These are phyloP conservation scores for Rubia peregrina DNA, from an alignment of 305 asterid species.

Conservation along the genomic window DNA sequence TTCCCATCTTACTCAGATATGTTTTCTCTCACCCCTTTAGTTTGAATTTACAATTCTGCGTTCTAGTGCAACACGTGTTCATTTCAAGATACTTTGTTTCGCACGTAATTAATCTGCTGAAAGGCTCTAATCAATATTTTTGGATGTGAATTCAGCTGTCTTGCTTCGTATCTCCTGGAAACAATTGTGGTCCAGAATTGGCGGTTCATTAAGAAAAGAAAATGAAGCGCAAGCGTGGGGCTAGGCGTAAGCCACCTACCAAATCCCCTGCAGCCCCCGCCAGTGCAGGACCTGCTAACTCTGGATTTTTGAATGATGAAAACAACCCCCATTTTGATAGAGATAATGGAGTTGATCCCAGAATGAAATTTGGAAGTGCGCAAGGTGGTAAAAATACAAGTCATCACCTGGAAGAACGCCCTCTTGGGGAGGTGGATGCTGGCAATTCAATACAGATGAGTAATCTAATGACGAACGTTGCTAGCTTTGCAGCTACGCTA, in stretches of 20 bases:
- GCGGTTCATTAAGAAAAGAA: constrained; percentile 8
- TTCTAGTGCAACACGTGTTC: not conserved
- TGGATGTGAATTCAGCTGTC: not conserved
- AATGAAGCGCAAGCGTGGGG: constrained; percentile 65
- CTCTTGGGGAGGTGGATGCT: constrained; percentile 9
- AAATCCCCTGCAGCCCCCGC: constrained; percentile 37
- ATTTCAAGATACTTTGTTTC: not conserved
- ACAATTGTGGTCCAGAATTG: not conserved
- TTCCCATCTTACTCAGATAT: not conserved
- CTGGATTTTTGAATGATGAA: constrained; percentile 37
- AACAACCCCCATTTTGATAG: constrained; percentile 45
- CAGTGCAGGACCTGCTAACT: constrained; percentile 40
- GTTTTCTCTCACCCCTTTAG: not conserved
- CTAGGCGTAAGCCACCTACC: constrained; percentile 41
- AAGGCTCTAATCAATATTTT: not conserved
- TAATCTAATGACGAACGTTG: constrained; percentile 10
- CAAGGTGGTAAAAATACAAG: constrained; percentile 21
- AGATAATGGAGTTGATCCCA: constrained; percentile 52
- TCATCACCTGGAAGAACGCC: not conserved
- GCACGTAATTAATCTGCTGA: not conserved
- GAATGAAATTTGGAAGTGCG: constrained; percentile 43
- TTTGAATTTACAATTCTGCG: not conserved
- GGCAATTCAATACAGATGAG: constrained; percentile 27
- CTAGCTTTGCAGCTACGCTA: constrained; percentile 17
- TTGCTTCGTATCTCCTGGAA: constrained; percentile 4